Base-by-base conservation (phyloP, 257 asterid genomes). In the Lavandula angustifolia region DNA sequence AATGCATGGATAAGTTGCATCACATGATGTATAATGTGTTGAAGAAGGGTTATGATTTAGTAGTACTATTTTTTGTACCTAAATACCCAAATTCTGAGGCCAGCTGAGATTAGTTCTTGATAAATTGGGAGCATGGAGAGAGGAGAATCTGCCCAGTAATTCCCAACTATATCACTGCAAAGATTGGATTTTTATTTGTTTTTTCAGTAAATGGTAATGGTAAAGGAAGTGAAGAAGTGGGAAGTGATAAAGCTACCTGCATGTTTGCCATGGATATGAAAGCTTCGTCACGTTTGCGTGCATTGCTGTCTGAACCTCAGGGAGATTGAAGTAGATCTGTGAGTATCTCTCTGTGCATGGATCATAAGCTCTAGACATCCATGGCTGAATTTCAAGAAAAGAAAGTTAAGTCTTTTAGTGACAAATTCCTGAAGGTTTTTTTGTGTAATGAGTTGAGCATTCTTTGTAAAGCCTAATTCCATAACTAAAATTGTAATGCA, bases 301-400 rank as follows among this genome's bases (percentile, higher is more conserved):
- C 41, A 94, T 60, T 7, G 98, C 99, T 67, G 76, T 80, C 60
- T 94, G 99, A 67, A 94, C 99, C 63, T 86, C 89, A 12, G 94
- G 91, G 72, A 70, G 86, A 80, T 94, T 94, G 78, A 84, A 90
- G 80, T 94, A 94, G 12, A 73, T 64, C 29, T 74, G 50, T 1
- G 99, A 78, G 70, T 91, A 80, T 55, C 87, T 86, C 51, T 86
- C 98, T 0, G 99, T 84, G 68, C 99, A 94, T 3, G 98, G 99
- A 64, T 94, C 99, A 14, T 90, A 91, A 32, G 87, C 99, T 80
- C 95, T 79, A 41, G 80, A 82, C 96, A 88, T 81, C 98, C 95
- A 86, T 58, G 97, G 98, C 99, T 94, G 73, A 56, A 66, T 64
- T 67, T 16, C 47, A 52, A 78, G 63, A 58, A 55, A 67, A 51